Evolutionary conservation across 768 basidiomycete genomes (phyloP).

Genomic region (Ephemerocybe angulata): DNA sequence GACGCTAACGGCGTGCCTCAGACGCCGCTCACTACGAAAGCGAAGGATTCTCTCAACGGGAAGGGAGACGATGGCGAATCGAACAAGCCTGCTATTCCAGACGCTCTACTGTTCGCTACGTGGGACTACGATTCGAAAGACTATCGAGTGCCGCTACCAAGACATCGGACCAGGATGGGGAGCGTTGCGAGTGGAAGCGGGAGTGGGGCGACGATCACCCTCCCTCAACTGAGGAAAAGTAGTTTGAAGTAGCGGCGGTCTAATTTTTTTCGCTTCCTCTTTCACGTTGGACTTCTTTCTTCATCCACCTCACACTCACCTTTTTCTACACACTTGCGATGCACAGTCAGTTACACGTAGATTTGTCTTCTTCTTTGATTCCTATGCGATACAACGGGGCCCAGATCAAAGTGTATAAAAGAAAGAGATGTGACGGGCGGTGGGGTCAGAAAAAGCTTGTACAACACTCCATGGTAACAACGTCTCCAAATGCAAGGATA

Average conservation of each 20-base stretch:
- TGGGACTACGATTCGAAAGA: conserved; percentile 57
- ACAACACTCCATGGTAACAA: conserved; percentile 8
- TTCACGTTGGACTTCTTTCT: neutral
- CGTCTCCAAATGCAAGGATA: conserved; percentile 4
- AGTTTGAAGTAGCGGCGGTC: neutral
- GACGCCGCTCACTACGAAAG: conserved; percentile 25
- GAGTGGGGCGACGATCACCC: neutral
- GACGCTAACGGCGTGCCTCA: conserved; percentile 24
- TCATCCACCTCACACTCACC: neutral
- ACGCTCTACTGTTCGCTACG: conserved; percentile 52
- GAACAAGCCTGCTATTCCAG: conserved; percentile 38
- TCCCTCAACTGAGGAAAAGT: neutral
- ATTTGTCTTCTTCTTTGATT: conserved; percentile 10
- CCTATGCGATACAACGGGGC: conserved; percentile 13
- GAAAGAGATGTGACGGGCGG: conserved; percentile 8
- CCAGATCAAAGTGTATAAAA: conserved; percentile 8
- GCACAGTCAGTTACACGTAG: too few relatives aligned
- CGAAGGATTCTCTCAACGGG: conserved; percentile 26
- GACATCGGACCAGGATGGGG: conserved; percentile 31
- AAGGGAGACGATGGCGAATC: conserved; percentile 26
- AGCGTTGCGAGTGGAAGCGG: conserved; percentile 14
- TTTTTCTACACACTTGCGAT: neutral
- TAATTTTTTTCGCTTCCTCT: neutral
- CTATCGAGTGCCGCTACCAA: conserved; percentile 35
- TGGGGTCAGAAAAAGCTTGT: conserved; percentile 13